Evolutionary conservation across 1,284 basidiomycete species (phyloP).

Genomic region (Volvariella volvacea): DNA sequence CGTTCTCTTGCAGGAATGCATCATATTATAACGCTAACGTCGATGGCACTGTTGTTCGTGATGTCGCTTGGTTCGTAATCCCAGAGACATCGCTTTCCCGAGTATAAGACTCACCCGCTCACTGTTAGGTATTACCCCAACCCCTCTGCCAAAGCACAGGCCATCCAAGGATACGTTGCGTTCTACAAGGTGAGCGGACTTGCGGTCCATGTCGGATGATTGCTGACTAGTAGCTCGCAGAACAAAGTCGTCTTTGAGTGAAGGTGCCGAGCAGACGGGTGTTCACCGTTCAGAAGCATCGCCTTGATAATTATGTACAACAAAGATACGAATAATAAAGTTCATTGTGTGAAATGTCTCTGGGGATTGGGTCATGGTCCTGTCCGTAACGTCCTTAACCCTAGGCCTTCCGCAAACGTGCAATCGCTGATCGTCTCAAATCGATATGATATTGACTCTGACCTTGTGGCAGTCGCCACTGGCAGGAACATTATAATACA

Average conservation of each 20-base stretch:
- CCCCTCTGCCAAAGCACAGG: slow-evolving; percentile 41
- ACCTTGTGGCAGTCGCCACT: slow-evolving; percentile 6
- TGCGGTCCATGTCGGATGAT: neutral
- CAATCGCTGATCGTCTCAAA: no score
- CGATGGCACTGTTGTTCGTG: slow-evolving; percentile 39
- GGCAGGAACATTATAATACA: slow-evolving; percentile 25
- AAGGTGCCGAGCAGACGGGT: no score
- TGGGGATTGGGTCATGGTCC: no score
- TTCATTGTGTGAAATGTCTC: no score
- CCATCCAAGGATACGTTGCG: slow-evolving; percentile 54
- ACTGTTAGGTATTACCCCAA: slow-evolving; percentile 52
- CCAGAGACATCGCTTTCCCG: neutral
- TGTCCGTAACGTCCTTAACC: no score
- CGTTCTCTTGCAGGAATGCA: slow-evolving; percentile 37
- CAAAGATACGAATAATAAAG: no score
- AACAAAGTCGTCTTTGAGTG: neutral
- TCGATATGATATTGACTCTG: neutral
- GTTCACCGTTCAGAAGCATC: no score
- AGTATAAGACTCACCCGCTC: neutral
- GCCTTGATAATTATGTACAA: no score
- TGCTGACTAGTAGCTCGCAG: neutral
- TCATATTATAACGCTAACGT: slow-evolving; percentile 53
- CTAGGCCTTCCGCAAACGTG: no score
- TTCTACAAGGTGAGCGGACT: slow-evolving; percentile 52
- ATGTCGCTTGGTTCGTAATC: slow-evolving; percentile 52